phyloP scores from a whole-genome alignment of 345 rosid species.

The Carallia brachiata region DNA sequence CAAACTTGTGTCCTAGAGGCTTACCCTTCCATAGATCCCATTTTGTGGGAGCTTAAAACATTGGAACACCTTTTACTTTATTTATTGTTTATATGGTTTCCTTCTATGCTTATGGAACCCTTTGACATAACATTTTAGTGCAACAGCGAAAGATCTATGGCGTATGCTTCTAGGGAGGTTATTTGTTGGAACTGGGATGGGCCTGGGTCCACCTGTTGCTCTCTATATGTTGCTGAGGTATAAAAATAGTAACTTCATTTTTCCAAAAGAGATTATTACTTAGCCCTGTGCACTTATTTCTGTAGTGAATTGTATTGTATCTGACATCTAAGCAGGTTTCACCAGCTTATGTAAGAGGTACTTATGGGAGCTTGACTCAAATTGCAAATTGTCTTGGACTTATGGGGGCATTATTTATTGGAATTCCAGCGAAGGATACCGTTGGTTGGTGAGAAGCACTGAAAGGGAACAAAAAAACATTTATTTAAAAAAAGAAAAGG shows the following conservation, averaged over 20 bases:
- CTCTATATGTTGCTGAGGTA: conserved; percentile 98
- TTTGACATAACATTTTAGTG: conserved; percentile 52
- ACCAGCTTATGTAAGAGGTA: conserved; percentile 86
- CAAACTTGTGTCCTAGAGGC: too few species aligned
- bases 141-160: conserved; percentile 64
- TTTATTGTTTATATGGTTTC: not conserved
- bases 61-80: not conserved
- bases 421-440: conserved; percentile 72
- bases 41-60: not conserved
- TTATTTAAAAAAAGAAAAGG: not conserved
- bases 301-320: not conserved
- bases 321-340: conserved; percentile 53
- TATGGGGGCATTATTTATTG: conserved; percentile 62
- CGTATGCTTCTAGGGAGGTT: conserved; percentile 94
- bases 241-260: conserved; percentile 13
- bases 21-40: too few species aligned
- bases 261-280: not conserved
- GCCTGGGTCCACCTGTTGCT: conserved; percentile 89
- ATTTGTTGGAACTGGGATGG: conserved; percentile 92
- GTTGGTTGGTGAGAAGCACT: conserved; percentile 63
- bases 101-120: conserved; percentile 3
- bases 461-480: not conserved
- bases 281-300: not conserved
- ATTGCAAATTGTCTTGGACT: conserved; percentile 85
- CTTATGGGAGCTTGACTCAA: conserved; percentile 85